phyloP scores from a whole-genome alignment of 768 basidiomycete genomes.

The Panaeolus cyanescens region DNA sequence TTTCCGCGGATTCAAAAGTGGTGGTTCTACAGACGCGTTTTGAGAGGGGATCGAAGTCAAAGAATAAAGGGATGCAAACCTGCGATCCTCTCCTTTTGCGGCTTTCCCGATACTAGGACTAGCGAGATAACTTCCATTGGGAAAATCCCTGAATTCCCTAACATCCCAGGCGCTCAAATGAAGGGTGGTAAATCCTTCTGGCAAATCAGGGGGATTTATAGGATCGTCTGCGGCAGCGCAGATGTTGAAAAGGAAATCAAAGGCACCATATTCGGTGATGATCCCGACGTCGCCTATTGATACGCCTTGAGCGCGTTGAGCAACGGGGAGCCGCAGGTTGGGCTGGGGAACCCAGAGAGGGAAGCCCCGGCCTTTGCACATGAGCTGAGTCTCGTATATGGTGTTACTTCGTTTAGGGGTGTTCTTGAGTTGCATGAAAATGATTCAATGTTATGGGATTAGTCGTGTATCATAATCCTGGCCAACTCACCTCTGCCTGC shows the following conservation, averaged over 20 bases:
- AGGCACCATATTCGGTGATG: slow-evolving; percentile 8
- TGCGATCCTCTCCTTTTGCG: too few species aligned
- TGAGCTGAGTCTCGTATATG: slow-evolving; percentile 11
- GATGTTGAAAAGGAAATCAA: slow-evolving; percentile 17
- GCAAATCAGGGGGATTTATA: slow-evolving; percentile 7
- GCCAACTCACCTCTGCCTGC: too few species aligned
- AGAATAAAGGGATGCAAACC: too few species aligned
- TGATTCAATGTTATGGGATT: too few species aligned
- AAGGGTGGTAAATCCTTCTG: slow-evolving; percentile 7
- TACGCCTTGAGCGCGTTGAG: slow-evolving; percentile 10
- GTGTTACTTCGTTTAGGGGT: too few species aligned
- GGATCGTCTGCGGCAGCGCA: not conserved
- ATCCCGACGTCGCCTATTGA: slow-evolving; percentile 17
- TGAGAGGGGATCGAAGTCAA: too few species aligned
- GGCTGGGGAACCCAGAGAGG: slow-evolving; percentile 18
- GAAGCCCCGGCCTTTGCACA: slow-evolving; percentile 6
- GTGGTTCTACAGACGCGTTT: slow-evolving; percentile 10
- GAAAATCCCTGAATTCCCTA: not conserved
- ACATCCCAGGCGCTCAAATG: not conserved
- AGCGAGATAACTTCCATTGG: too few species aligned
- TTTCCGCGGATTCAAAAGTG: slow-evolving; percentile 14
- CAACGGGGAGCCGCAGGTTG: slow-evolving; percentile 6
- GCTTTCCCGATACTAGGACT: too few species aligned
- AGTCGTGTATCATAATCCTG: too few species aligned
- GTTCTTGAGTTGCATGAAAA: too few species aligned